Conservation (phyloP, 805 yeast genomes). For the Kuraishia floccosa region DNA sequence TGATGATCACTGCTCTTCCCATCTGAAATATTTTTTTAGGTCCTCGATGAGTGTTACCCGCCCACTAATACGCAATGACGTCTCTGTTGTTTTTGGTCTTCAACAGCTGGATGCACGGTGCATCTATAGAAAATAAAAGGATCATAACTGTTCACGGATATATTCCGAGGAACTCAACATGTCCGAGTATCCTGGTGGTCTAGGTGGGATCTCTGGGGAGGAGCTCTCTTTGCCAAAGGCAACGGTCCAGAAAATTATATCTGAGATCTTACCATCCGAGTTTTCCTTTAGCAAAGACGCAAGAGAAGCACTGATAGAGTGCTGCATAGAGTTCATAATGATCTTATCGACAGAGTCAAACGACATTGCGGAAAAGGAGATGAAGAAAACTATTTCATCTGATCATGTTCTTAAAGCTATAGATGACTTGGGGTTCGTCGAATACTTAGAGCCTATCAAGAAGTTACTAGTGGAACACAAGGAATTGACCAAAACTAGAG, state of each 20-base stretch:
- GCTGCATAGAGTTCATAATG: slow-evolving; percentile 94
- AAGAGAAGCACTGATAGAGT: slow-evolving; percentile 88
- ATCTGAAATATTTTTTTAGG: too few species aligned
- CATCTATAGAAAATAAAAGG: not conserved
- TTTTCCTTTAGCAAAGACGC: slow-evolving; percentile 86
- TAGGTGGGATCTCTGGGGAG: slow-evolving; percentile 9
- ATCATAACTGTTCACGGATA: not conserved
- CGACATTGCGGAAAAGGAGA: slow-evolving; percentile 92
- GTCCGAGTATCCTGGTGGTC: slow-evolving; percentile 9
- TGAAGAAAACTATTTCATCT: slow-evolving; percentile 92
- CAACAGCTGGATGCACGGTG: not conserved
- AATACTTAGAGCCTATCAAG: slow-evolving; percentile 73
- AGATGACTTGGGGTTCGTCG: slow-evolving; percentile 75
- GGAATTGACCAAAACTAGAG: slow-evolving; percentile 79
- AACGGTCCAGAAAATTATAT: slow-evolving; percentile 88
- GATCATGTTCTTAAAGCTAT: slow-evolving; percentile 92
- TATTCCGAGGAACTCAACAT: slow-evolving; percentile 2
- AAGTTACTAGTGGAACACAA: slow-evolving; percentile 78
- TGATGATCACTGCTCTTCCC: too few species aligned
- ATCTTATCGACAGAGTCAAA: slow-evolving; percentile 86
- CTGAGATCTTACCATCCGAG: slow-evolving; percentile 85
- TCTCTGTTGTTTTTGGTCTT: not conserved
- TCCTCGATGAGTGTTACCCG: too few species aligned
- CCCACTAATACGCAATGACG: too few species aligned
- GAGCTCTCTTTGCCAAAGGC: slow-evolving; percentile 41